Evolutionary conservation across 371 early-diverging fungal genomes (phyloP).

Genomic region (Mortierella sp.): DNA sequence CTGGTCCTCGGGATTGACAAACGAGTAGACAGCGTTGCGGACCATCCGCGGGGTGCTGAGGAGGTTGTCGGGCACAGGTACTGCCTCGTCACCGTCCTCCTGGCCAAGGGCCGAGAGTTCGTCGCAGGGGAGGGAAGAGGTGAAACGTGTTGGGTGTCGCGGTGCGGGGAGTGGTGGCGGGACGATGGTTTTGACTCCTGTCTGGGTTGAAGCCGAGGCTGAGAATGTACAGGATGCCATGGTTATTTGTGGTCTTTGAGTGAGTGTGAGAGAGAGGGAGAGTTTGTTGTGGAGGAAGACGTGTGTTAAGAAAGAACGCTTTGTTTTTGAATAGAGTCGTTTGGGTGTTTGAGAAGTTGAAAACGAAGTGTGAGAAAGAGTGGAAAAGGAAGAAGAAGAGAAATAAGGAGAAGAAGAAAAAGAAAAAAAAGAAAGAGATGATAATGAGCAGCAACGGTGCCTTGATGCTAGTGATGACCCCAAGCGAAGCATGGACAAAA

Average conservation of each 20-base stretch:
- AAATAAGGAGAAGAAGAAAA: background rate
- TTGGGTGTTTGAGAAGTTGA: background rate
- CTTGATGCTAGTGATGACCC: background rate
- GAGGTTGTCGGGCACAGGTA: conserved; percentile 34
- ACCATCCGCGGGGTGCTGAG: conserved; percentile 66
- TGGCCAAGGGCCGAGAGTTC: conserved; percentile 34
- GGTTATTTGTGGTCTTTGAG: background rate
- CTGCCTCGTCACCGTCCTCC: conserved; percentile 24
- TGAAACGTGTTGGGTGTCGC: conserved; percentile 37
- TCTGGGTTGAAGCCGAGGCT: background rate
- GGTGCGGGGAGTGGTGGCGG: conserved; percentile 39
- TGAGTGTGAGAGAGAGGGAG: conserved; percentile 2
- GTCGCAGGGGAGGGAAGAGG: conserved; percentile 50
- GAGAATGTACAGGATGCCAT: conserved; percentile 23
- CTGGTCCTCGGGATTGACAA: conserved; percentile 68
- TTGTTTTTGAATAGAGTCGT: background rate
- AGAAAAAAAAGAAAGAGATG: background rate
- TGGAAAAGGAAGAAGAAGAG: background rate
- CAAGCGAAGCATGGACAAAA: background rate
- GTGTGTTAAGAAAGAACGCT: background rate
- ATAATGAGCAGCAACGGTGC: background rate
- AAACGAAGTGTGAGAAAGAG: background rate
- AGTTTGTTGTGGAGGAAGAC: background rate
- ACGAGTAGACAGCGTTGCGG: conserved; percentile 70
- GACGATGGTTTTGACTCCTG: conserved; percentile 11